phyloP scores from a whole-genome alignment of 2,329 filamentous ascomycete species.

The Daldinia sp. region DNA sequence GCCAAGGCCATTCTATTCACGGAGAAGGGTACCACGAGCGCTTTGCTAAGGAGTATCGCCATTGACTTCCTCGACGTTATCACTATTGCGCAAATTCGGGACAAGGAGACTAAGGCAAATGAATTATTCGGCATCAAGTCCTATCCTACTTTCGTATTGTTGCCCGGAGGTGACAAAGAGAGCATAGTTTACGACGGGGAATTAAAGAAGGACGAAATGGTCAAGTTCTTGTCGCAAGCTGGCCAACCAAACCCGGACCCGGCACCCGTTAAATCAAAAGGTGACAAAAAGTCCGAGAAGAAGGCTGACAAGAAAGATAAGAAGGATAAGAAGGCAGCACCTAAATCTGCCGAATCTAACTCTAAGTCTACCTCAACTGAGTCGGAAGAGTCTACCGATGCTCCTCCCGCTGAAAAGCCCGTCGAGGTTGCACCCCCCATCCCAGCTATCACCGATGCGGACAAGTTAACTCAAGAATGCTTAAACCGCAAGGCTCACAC shows the following conservation, averaged over 20 bases:
- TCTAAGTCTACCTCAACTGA: conserved; percentile 55
- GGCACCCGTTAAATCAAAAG: conserved; percentile 47
- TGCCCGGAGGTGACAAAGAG: conserved; percentile 78
- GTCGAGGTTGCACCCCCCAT: conserved; percentile 73
- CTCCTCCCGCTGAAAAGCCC: conserved; percentile 58
- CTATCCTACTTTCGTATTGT: conserved; percentile 83
- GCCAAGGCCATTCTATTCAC: conserved; percentile 93
- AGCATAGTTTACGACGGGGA: conserved; percentile 82
- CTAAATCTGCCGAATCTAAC: conserved; percentile 56
- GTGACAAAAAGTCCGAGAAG: conserved; percentile 50
- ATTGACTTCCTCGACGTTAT: conserved; percentile 90
- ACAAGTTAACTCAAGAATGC: conserved; percentile 77
- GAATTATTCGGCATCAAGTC: conserved; percentile 80
- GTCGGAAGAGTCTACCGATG: conserved; percentile 55
- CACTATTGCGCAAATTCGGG: conserved; percentile 82
- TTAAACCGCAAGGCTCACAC: conserved; percentile 81
- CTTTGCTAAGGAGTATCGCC: conserved; percentile 84
- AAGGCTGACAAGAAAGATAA: conserved; percentile 56
- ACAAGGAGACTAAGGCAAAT: conserved; percentile 80
- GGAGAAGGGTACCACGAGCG: conserved; percentile 89
- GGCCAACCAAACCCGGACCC: conserved; percentile 83
- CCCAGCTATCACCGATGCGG: conserved; percentile 70
- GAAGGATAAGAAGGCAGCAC: conserved; percentile 61
- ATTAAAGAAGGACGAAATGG: conserved; percentile 84
- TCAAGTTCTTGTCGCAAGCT: conserved; percentile 84